Evolutionary conservation across 2,329 filamentous ascomycete genomes (phyloP).

Genomic region (Podosphaera xanthii): DNA sequence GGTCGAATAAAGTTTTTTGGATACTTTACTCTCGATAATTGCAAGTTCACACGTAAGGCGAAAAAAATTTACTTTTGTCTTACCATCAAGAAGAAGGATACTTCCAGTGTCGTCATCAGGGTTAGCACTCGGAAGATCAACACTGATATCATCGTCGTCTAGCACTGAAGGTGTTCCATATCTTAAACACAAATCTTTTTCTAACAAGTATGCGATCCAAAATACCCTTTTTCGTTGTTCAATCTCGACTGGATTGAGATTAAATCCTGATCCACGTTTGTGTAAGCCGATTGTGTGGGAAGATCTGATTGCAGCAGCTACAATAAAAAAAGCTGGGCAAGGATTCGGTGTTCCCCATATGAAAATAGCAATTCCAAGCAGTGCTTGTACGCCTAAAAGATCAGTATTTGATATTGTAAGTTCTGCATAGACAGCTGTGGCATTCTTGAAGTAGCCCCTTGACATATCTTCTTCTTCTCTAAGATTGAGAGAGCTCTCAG

Average conservation of each 20-base stretch:
- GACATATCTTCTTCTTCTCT: slow-evolving; percentile 84
- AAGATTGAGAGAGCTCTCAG: slow-evolving; percentile 85
- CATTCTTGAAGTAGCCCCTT: slow-evolving; percentile 92
- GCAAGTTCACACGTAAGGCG: slow-evolving; percentile 79
- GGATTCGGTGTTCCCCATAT: slow-evolving; percentile 92
- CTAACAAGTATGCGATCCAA: slow-evolving; percentile 54
- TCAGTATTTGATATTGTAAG: slow-evolving; percentile 92
- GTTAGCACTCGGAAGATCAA: slow-evolving; percentile 78
- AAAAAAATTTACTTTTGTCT: slow-evolving; percentile 87
- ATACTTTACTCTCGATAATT: slow-evolving; percentile 80
- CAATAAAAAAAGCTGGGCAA: slow-evolving; percentile 76
- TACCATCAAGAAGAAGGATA: slow-evolving; percentile 71
- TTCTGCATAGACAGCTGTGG: slow-evolving; percentile 79
- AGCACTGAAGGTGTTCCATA: slow-evolving; percentile 51
- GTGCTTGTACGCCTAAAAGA: slow-evolving; percentile 76
- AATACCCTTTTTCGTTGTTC: slow-evolving; percentile 69
- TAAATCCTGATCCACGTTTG: slow-evolving; percentile 80
- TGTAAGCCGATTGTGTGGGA: slow-evolving; percentile 90
- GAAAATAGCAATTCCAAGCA: slow-evolving; percentile 84
- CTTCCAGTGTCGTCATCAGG: slow-evolving; percentile 86
- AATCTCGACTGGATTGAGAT: slow-evolving; percentile 77
- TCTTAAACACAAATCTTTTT: slow-evolving; percentile 51
- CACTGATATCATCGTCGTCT: slow-evolving; percentile 76
- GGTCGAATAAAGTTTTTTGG: slow-evolving; percentile 79
- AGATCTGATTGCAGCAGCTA: slow-evolving; percentile 72